Evolutionary conservation across 345 rosid species (phyloP).

Genomic region (Salix viminalis): DNA sequence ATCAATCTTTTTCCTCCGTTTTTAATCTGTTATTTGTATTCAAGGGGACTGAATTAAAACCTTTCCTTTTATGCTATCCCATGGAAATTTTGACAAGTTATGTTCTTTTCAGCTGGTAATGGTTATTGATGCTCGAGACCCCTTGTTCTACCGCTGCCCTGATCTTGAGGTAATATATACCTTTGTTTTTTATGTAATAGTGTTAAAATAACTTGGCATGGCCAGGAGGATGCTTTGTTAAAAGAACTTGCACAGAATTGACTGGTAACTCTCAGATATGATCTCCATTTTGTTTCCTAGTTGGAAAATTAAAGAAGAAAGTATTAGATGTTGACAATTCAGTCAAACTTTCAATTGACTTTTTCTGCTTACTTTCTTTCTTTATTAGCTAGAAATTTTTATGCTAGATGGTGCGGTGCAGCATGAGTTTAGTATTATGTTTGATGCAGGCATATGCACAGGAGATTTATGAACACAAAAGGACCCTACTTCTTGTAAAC

Average conservation of each 20-base stretch:
- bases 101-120: conserved; percentile 66
- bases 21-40: neutral
- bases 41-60: neutral
- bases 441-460: conserved; percentile 60
- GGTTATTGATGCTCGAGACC: conserved; percentile 97
- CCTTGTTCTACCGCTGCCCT: conserved; percentile 81
- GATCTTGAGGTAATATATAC: conserved; percentile 75
- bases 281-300: neutral
- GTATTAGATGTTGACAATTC: neutral
- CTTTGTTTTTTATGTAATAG: neutral
- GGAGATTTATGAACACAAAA: conserved; percentile 72
- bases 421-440: neutral
- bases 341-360: neutral
- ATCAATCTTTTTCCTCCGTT: neutral
- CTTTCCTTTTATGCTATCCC: neutral
- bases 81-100: neutral
- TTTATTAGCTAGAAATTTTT: neutral
- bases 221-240: neutral
- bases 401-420: neutral
- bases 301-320: neutral
- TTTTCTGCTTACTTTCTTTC: neutral
- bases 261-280: neutral
- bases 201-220: neutral
- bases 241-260: neutral
- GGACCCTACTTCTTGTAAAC: conserved; percentile 83